Evolutionary conservation across 108 stramenopile genomes (phyloP).

Genomic region (Nitzschia putrida): DNA sequence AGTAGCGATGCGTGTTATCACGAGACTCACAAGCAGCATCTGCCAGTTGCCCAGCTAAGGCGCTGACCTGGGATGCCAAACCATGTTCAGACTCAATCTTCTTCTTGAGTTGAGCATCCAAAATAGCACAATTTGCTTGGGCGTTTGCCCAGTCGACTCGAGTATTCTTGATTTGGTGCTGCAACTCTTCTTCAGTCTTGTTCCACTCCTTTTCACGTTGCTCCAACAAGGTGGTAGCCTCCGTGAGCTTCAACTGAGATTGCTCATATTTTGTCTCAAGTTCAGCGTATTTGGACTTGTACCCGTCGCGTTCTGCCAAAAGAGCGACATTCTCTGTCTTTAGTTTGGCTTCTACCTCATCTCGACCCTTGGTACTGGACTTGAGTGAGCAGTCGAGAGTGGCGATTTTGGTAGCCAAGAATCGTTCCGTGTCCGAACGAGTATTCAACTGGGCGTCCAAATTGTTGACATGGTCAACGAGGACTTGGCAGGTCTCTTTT

Average conservation of each 20-base stretch:
- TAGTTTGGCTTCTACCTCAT: conserved; percentile 5
- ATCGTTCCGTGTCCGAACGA: conserved; percentile 72
- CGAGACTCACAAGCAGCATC: conserved; percentile 40
- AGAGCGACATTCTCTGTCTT: conserved; percentile 14
- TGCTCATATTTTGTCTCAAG: conserved; percentile 8
- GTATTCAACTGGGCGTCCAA: conserved; percentile 68
- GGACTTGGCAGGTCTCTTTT: conserved; percentile 68
- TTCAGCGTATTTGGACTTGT: conserved; percentile 10
- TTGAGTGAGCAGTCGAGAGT: conserved; percentile 61
- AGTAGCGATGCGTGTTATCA: conserved; percentile 26
- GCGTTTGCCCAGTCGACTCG: conserved; percentile 57
- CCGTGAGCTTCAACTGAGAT: conserved; percentile 10
- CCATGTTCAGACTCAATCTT: conserved; percentile 69
- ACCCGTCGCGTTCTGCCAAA: conserved; percentile 16
- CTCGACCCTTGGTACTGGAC: conserved; percentile 1
- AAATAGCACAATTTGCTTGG: conserved; percentile 49
- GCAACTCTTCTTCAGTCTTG: conserved; percentile 29
- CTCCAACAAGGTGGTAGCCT: conserved; percentile 22
- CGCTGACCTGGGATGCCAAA: conserved; percentile 60
- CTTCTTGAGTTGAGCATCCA: conserved; percentile 76
- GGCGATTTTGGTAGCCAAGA: conserved; percentile 75
- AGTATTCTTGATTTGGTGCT: conserved; percentile 18
- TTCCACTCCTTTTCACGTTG: conserved; percentile 41
- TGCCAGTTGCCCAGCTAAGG: conserved; percentile 59
- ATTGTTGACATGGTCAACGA: conserved; percentile 79